Conservation (phyloP, 2,329 filamentous ascomycete genomes). For the Zymoseptoria crescenta region DNA sequence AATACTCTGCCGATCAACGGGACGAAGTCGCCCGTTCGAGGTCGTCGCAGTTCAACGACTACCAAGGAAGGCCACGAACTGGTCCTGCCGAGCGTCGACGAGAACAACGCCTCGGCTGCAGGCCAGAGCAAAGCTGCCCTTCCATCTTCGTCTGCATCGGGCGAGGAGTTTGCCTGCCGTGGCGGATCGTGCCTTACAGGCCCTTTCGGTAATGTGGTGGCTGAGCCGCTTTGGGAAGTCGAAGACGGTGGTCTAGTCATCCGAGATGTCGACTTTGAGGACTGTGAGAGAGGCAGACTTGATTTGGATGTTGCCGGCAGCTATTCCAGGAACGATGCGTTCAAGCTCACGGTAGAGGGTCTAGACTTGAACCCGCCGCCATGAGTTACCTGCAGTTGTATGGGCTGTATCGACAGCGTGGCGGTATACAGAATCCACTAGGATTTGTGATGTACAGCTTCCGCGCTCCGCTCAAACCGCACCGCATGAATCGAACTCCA, state of each 20-base stretch:
- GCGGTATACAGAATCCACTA: too few relatives aligned
- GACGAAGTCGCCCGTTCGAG: conserved; percentile 9
- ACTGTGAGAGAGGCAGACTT: conserved; percentile 73
- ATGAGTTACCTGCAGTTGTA: too few relatives aligned
- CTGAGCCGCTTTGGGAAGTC: conserved; percentile 73
- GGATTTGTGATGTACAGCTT: too few relatives aligned
- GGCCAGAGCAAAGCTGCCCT: conserved; percentile 5
- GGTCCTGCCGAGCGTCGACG: conserved; percentile 33
- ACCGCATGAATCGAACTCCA: too few relatives aligned
- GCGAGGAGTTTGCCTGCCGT: conserved; percentile 53
- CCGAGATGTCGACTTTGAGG: conserved; percentile 75
- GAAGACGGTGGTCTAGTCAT: conserved; percentile 60
- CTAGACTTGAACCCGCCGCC: conserved; percentile 54
- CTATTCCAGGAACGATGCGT: conserved; percentile 67
- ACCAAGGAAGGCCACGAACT: conserved; percentile 50
- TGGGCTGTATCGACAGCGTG: not conserved
- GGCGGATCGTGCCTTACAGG: conserved; percentile 79
- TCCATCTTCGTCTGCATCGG: conserved; percentile 6
- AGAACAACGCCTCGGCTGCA: conserved; percentile 9
- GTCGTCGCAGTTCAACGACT: conserved; percentile 34
- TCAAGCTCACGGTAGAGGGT: conserved; percentile 52
- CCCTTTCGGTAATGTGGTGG: conserved; percentile 70
- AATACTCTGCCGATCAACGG: conserved; percentile 4
- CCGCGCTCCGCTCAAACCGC: too few relatives aligned
- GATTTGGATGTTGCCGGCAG: conserved; percentile 65